phyloP scores from a whole-genome alignment of 1,284 basidiomycete species.

The Irpex rosettiformis region DNA sequence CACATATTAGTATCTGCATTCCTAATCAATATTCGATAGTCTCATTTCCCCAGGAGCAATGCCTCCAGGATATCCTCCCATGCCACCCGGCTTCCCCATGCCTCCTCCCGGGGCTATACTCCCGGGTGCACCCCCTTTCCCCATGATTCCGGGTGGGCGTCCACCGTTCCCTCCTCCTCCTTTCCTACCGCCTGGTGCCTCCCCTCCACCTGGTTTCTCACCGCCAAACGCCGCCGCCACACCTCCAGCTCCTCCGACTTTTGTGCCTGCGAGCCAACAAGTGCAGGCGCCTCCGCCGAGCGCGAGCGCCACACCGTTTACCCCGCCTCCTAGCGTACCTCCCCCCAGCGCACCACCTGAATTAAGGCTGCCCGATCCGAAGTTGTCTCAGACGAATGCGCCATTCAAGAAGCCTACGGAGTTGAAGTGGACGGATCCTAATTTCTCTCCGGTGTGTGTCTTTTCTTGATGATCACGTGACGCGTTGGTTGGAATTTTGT shows the following conservation, averaged over 20 bases:
- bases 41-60: conserved; percentile 15
- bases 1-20: background rate
- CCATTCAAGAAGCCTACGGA: conserved; percentile 74
- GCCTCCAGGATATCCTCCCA: conserved; percentile 17
- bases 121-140: conserved; percentile 21
- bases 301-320: background rate
- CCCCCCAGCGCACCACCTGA: conserved; percentile 12
- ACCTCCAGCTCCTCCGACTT: conserved; percentile 5
- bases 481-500: background rate
- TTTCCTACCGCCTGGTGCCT: conserved; percentile 15
- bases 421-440: conserved; percentile 74
- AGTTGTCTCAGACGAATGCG: conserved; percentile 61
- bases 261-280: conserved; percentile 10
- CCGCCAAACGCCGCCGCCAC: conserved; percentile 1
- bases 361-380: conserved; percentile 54
- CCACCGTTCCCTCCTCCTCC: conserved; percentile 10
- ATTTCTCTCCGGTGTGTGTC: conserved; percentile 67
- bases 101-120: conserved; percentile 17
- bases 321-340: conserved; percentile 7
- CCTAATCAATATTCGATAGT: background rate
- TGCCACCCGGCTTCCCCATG: conserved; percentile 7
- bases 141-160: conserved; percentile 11
- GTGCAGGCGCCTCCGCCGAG: background rate
- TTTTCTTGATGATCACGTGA: background rate
- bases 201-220: conserved; percentile 15